A percentile compares a stretch with the other conserved stretches of the same genome.
Conservation (phyloP, 805 yeast species). For the Hanseniaspora meyeri region DNA sequence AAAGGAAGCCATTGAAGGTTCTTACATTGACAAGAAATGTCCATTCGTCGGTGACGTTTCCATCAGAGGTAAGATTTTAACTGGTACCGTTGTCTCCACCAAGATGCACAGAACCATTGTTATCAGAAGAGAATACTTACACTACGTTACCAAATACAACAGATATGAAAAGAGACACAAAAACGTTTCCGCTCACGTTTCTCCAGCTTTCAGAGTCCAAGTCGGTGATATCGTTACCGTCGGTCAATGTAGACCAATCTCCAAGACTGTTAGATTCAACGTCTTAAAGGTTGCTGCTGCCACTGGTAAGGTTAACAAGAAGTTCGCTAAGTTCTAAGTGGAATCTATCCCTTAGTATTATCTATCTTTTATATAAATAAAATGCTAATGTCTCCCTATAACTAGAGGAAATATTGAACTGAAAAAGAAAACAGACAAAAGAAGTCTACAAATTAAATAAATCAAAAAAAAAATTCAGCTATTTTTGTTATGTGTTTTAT, state of each 20-base stretch:
- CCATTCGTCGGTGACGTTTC: constrained; percentile 96
- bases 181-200: constrained; percentile 98
- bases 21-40: constrained; percentile 99
- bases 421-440: background rate
- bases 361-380: background rate
- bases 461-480: background rate
- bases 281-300: constrained; percentile 90
- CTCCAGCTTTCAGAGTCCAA: constrained; percentile 99
- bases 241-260: constrained; percentile 99
- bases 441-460: background rate
- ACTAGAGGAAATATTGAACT: constrained; percentile 2
- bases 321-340: constrained; percentile 88
- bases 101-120: constrained; percentile 99
- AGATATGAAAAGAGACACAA: constrained; percentile 99
- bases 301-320: constrained; percentile 78
- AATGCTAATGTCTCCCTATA: background rate
- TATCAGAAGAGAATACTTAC: constrained; percentile 99
- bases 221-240: constrained; percentile 99
- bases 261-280: constrained; percentile 99
- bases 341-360: background rate
- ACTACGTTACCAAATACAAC: constrained; percentile 99
- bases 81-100: constrained; percentile 99
- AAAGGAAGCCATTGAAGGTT: constrained; percentile 93
- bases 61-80: constrained; percentile 98
- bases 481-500: background rate